These are phyloP conservation scores for Medicago truncatula DNA, from an alignment of 306 rosid species.

Conservation along the genomic window DNA sequence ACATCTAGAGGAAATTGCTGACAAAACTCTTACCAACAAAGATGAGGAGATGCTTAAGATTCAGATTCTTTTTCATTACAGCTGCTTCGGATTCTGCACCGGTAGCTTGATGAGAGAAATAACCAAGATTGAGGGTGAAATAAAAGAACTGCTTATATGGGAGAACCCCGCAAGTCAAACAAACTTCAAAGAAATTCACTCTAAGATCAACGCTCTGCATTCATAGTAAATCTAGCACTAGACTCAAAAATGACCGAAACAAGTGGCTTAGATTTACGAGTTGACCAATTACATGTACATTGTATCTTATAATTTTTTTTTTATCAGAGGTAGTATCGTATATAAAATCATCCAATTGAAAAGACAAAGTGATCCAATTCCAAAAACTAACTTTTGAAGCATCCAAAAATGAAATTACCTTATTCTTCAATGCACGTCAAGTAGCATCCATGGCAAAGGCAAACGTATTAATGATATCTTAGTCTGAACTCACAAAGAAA, in stretches of 20 bases:
- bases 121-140: conserved; percentile 55
- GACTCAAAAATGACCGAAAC: background rate
- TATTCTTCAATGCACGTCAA: conserved; percentile 11
- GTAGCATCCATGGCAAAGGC: conserved; percentile 7
- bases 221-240: conserved; percentile 28
- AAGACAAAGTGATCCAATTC: conserved; percentile 16
- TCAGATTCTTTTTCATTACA: conserved; percentile 59
- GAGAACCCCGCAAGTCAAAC: conserved; percentile 59
- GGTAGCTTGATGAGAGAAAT: conserved; percentile 61
- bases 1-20: conserved; percentile 54
- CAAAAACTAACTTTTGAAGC: background rate
- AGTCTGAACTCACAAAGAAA: conserved; percentile 15
- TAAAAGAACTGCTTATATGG: conserved; percentile 62
- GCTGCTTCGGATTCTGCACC: conserved; percentile 72
- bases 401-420: conserved; percentile 22
- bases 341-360: conserved; percentile 11
- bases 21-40: conserved; percentile 39
- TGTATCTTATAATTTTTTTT: background rate
- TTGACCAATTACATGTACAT: conserved; percentile 16
- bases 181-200: conserved; percentile 46
- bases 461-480: conserved; percentile 18
- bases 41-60: conserved; percentile 54
- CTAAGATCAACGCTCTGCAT: conserved; percentile 36
- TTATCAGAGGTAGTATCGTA: background rate
- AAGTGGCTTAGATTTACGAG: conserved; percentile 11